These are phyloP conservation scores for Trichoderma koningiopsis DNA, from an alignment of 2,329 filamentous ascomycete genomes.

Conservation along the genomic window DNA sequence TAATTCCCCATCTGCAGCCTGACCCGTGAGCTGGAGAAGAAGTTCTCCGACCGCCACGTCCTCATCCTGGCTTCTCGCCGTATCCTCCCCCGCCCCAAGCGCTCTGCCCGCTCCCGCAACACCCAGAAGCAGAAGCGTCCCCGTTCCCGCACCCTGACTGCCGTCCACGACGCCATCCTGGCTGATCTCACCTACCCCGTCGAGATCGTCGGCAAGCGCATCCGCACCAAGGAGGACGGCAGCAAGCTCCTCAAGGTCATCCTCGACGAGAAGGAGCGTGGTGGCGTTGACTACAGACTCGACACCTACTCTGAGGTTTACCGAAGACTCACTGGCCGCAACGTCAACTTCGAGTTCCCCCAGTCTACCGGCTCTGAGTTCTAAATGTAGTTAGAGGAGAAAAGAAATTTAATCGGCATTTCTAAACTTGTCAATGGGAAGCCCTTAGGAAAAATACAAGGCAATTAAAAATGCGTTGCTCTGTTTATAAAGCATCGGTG, in stretches of 20 bases:
- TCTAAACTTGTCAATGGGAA: conserved; percentile 8
- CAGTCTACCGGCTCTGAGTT: conserved; percentile 74
- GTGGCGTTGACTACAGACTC: conserved; percentile 98
- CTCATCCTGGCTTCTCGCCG: conserved; percentile 98
- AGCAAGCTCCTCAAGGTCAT: conserved; percentile 98
- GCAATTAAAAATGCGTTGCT: conserved; percentile 34
- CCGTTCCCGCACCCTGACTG: conserved; percentile 94
- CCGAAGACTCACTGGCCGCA: conserved; percentile 94
- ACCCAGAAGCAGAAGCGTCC: conserved; percentile 98
- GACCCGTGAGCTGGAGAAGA: conserved; percentile 99
- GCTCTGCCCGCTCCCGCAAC: conserved; percentile 94
- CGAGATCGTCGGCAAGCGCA: conserved; percentile 99
- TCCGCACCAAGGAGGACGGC: conserved; percentile 98
- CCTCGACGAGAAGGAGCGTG: conserved; percentile 99
- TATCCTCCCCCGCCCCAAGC: conserved; percentile 98
- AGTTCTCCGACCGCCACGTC: conserved; percentile 99
- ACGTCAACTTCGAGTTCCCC: conserved; percentile 98
- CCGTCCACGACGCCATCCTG: conserved; percentile 98
- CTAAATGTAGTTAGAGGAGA: conserved; percentile 28
- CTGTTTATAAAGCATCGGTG: conserved; percentile 39
- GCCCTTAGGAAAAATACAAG: conserved; percentile 13
- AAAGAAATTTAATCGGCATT: conserved; percentile 6
- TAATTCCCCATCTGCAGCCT: conserved; percentile 60
- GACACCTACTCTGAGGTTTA: conserved; percentile 99
- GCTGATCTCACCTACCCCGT: conserved; percentile 98